A percentile compares a stretch with the other conserved stretches of the same genome.
phyloP scores from a whole-genome alignment of 805 yeast genomes.

The Ogataea kodamae region DNA sequence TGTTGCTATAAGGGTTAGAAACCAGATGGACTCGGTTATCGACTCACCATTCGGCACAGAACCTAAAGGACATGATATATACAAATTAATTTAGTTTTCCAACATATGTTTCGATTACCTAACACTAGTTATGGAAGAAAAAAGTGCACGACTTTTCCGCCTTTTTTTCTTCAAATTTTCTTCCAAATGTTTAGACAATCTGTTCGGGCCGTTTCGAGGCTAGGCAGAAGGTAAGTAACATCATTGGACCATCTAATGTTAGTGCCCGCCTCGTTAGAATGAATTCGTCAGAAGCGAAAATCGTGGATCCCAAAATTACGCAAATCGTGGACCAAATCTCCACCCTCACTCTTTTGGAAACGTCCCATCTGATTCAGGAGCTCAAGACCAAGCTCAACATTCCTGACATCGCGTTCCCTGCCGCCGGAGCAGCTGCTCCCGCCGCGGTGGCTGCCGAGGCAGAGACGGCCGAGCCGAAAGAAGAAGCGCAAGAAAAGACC shows the following conservation, averaged over 20 bases:
- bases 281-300: conserved; percentile 44
- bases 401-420: conserved; percentile 87
- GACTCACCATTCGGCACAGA: conserved; percentile 73
- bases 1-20: conserved; percentile 51
- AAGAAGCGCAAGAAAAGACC: conserved; percentile 85
- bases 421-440: conserved; percentile 57
- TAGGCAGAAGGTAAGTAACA: conserved; percentile 16
- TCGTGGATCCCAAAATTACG: conserved; percentile 84
- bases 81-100: too few species aligned
- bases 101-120: too few species aligned
- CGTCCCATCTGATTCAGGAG: conserved; percentile 80
- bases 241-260: not conserved
- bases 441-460: conserved; percentile 67
- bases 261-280: conserved; percentile 50
- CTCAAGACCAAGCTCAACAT: conserved; percentile 81
- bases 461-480: conserved; percentile 69
- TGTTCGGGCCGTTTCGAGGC: conserved; percentile 21
- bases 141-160: conserved; percentile 11
- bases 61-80: conserved; percentile 65
- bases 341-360: conserved; percentile 85
- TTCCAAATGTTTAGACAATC: conserved; percentile 17
- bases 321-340: conserved; percentile 89
- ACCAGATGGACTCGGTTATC: conserved; percentile 30
- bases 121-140: too few species aligned
- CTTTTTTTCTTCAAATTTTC: conserved; percentile 2